Evolutionary conservation across 225 moss, liverwort and hornwort genomes (phyloP).

Genomic region (Polytrichum formosum): DNA sequence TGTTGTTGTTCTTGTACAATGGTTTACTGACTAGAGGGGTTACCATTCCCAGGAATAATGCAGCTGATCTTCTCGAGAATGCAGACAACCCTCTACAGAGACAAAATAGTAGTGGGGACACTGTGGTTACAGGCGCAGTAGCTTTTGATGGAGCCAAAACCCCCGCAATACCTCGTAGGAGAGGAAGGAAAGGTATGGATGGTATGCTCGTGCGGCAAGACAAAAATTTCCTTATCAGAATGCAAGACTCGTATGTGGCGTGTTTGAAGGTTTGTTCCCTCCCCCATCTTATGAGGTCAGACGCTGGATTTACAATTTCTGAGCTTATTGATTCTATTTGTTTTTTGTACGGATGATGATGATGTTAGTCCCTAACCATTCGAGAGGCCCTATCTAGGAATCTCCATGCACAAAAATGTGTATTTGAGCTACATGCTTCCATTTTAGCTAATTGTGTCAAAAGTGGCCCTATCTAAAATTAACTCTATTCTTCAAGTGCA

Average conservation of each 20-base stretch:
- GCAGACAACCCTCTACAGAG: conserved; percentile 35
- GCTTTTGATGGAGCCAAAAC: conserved; percentile 68
- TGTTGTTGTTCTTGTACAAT: no score
- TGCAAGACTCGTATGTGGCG: conserved; percentile 97
- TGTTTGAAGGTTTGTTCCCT: conserved; percentile 72
- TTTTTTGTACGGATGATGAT: no score
- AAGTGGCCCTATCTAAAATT: no score
- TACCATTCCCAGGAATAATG: conserved; percentile 27
- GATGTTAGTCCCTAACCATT: no score
- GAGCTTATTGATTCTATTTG: background rate
- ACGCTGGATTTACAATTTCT: background rate
- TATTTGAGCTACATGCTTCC: no score
- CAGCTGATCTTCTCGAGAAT: conserved; percentile 58
- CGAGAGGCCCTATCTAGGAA: no score
- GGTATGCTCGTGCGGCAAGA: conserved; percentile 95
- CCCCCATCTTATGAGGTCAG: no score
- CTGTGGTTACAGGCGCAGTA: conserved; percentile 64
- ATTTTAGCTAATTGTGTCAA: no score
- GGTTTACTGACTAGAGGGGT: background rate
- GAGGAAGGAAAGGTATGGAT: conserved; percentile 93
- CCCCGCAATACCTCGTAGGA: conserved; percentile 47
- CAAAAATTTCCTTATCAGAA: conserved; percentile 65
- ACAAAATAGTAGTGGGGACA: conserved; percentile 35
- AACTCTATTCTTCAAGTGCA: no score
- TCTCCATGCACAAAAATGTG: no score